A percentile compares a stretch with the other conserved stretches of the same genome.
These are phyloP conservation scores for Citrus cavaleriei DNA, from an alignment of 345 rosid species.

Conservation along the genomic window DNA sequence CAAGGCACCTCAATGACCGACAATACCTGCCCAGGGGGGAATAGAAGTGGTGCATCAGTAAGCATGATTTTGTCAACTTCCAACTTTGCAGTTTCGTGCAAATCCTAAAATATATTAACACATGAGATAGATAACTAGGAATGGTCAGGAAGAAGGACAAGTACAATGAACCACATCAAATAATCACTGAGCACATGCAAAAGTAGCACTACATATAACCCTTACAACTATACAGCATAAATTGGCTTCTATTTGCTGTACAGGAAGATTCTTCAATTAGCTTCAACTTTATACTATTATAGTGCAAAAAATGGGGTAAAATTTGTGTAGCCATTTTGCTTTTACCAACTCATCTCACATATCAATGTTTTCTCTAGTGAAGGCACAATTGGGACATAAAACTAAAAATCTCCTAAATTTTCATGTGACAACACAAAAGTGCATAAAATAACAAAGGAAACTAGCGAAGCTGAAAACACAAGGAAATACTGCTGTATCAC, in stretches of 20 bases:
- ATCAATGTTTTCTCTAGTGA: not conserved
- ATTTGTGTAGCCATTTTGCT: not conserved
- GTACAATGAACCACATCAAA: not conserved
- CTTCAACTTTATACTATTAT: not conserved
- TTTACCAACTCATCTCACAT: not conserved
- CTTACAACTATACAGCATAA: not conserved
- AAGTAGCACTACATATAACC: not conserved
- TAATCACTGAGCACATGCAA: not conserved
- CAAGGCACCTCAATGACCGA: not conserved
- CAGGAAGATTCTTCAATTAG: not conserved
- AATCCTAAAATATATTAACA: constrained; percentile 42
- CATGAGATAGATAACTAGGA: not conserved
- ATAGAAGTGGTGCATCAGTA: constrained; percentile 89
- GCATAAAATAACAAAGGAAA: not conserved
- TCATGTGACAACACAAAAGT: not conserved
- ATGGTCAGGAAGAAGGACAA: not conserved
- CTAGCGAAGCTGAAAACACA: not conserved
- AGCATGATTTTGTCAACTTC: constrained; percentile 86
- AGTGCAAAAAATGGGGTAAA: not conserved
- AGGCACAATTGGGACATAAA: not conserved
- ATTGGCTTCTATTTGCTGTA: not conserved
- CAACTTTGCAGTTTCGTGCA: constrained; percentile 55
- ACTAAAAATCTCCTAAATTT: not conserved
- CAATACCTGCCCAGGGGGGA: constrained; percentile 90
- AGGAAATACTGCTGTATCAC: not conserved